Conservation (phyloP, 345 rosid genomes). For the Acer campestre region DNA sequence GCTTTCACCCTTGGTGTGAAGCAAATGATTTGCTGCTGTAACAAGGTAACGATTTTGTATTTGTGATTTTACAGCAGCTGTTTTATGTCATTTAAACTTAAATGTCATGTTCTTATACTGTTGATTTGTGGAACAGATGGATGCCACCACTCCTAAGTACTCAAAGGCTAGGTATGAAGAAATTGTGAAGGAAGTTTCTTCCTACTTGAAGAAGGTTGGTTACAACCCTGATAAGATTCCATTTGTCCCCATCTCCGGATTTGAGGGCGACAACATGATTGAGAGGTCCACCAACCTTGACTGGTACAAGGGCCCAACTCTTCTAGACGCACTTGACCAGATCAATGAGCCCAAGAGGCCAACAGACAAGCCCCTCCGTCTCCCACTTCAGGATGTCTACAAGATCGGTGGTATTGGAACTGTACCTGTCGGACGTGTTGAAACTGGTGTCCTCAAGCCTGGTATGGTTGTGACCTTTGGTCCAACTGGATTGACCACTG, state of each 20-base stretch:
- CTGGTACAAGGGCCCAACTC: constrained; percentile 87
- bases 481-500: constrained; percentile 78
- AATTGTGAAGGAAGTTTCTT: constrained; percentile 76
- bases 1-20: constrained; percentile 93
- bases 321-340: constrained; percentile 69
- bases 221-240: constrained; percentile 82
- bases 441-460: constrained; percentile 72
- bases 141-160: constrained; percentile 82
- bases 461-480: constrained; percentile 82
- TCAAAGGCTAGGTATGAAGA: constrained; percentile 81
- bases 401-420: constrained; percentile 90
- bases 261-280: constrained; percentile 90
- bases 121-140: constrained; percentile 47
- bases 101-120: not conserved
- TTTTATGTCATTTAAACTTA: not conserved
- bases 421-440: constrained; percentile 83
- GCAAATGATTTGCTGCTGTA: constrained; percentile 91
- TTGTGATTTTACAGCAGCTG: not conserved
- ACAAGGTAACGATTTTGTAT: constrained; percentile 44
- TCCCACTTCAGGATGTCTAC: constrained; percentile 88
- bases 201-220: constrained; percentile 77
- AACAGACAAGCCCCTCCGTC: constrained; percentile 88
- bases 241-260: constrained; percentile 78
- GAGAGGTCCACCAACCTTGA: constrained; percentile 77
- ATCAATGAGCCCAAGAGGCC: constrained; percentile 83